Conservation (phyloP, 1,284 basidiomycete genomes). For the Tylopilus orsonianus region DNA sequence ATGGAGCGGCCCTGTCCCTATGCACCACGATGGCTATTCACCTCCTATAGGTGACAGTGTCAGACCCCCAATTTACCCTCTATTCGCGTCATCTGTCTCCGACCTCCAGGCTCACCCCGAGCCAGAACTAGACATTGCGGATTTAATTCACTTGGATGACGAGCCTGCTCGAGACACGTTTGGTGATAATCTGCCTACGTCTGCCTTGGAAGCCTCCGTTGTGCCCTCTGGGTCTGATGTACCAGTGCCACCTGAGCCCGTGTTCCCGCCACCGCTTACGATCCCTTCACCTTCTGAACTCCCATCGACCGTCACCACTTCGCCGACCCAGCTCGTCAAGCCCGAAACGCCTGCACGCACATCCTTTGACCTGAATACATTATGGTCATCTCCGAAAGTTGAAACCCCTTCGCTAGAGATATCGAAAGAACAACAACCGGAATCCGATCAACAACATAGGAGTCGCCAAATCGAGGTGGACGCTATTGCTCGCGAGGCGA, state of each 20-base stretch:
- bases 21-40: slow-evolving; percentile 28
- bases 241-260: slow-evolving; percentile 17
- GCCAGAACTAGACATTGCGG: slow-evolving; percentile 68
- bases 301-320: slow-evolving; percentile 4
- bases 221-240: slow-evolving; percentile 10
- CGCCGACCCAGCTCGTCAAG: slow-evolving; percentile 35
- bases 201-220: slow-evolving; percentile 11
- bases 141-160: slow-evolving; percentile 78
- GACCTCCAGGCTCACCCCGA: slow-evolving; percentile 45
- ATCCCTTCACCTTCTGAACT: slow-evolving; percentile 15
- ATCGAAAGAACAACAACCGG: slow-evolving; percentile 21
- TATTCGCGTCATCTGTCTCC: slow-evolving; percentile 45
- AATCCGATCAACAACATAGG: slow-evolving; percentile 18
- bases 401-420: slow-evolving; percentile 27
- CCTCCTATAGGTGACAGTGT: slow-evolving; percentile 22
- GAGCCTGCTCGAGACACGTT: slow-evolving; percentile 40
- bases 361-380: slow-evolving; percentile 69
- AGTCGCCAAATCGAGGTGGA: slow-evolving; percentile 47
- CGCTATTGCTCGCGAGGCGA: slow-evolving; percentile 44
- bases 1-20: slow-evolving; percentile 62
- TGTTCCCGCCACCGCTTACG: slow-evolving; percentile 15
- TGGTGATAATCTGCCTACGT: slow-evolving; percentile 18
- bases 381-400: slow-evolving; percentile 57
- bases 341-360: slow-evolving; percentile 42
- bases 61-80: slow-evolving; percentile 37